Conservation (phyloP, 2,329 filamentous ascomycete species). For the Neurospora sp. region DNA sequence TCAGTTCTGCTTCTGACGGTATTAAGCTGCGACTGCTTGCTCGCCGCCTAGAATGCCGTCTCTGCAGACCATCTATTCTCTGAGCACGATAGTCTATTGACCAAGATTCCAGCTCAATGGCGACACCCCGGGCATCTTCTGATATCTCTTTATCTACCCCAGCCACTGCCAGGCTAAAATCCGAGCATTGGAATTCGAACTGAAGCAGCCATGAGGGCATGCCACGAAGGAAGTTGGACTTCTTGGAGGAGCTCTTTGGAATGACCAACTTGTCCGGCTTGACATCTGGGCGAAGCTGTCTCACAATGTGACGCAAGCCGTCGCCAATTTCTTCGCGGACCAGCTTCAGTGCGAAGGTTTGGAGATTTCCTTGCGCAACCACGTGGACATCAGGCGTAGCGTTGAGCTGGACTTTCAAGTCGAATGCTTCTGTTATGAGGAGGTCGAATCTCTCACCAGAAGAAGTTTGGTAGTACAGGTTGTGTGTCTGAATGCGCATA, state of each 20-base stretch:
- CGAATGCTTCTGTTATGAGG: slow-evolving; percentile 77
- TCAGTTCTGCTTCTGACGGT: slow-evolving; percentile 57
- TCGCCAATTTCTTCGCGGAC: slow-evolving; percentile 87
- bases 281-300: slow-evolving; percentile 65
- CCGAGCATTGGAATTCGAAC: slow-evolving; percentile 74
- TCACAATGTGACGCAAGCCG: slow-evolving; percentile 83
- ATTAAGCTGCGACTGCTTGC: slow-evolving; percentile 62
- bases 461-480: slow-evolving; percentile 89
- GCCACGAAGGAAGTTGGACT: slow-evolving; percentile 63
- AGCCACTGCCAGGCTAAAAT: slow-evolving; percentile 84
- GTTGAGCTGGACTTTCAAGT: slow-evolving; percentile 75
- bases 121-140: slow-evolving; percentile 69
- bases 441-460: slow-evolving; percentile 76
- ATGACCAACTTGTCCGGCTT: slow-evolving; percentile 49
- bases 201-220: slow-evolving; percentile 79
- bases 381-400: slow-evolving; percentile 82
- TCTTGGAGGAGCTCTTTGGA: slow-evolving; percentile 36
- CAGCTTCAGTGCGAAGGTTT: slow-evolving; percentile 83
- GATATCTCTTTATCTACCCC: slow-evolving; percentile 81
- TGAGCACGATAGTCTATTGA: slow-evolving; percentile 83
- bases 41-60: slow-evolving; percentile 54
- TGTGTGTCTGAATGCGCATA: slow-evolving; percentile 74
- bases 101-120: slow-evolving; percentile 79
- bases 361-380: slow-evolving; percentile 65
- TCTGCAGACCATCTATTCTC: slow-evolving; percentile 54